A percentile compares a stretch with the other conserved stretches of the same genome.
Conservation (phyloP, 352 stramenopile genomes). For the Pilasporangium apinafurcum region DNA sequence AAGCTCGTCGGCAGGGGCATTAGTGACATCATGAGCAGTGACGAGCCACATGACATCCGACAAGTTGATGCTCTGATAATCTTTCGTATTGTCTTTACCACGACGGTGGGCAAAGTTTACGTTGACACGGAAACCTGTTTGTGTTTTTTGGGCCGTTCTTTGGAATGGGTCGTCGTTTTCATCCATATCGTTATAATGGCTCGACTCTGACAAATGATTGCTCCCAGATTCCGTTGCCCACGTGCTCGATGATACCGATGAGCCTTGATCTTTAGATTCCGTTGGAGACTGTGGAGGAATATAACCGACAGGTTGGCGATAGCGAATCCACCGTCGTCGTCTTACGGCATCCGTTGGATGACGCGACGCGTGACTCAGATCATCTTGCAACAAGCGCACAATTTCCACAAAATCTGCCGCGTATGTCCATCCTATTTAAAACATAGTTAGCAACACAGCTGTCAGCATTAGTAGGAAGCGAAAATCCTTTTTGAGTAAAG, state of each 20-base stretch:
- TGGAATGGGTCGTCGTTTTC: constrained; percentile 84
- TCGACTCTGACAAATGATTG: constrained; percentile 18
- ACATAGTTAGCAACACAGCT: not conserved
- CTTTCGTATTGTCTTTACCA: constrained; percentile 85
- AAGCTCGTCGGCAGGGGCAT: constrained; percentile 72
- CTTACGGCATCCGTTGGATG: constrained; percentile 75
- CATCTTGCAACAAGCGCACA: constrained; percentile 64
- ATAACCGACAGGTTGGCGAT: constrained; percentile 44
- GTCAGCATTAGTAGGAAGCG: not conserved
- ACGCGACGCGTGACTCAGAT: constrained; percentile 77
- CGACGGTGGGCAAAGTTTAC: constrained; percentile 79
- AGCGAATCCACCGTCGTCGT: constrained; percentile 76
- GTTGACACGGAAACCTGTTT: constrained; percentile 81
- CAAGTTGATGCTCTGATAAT: constrained; percentile 84
- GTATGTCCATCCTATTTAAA: constrained; percentile 61
- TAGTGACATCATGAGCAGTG: constrained; percentile 65
- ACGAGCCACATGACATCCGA: constrained; percentile 82
- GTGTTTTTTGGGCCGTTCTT: constrained; percentile 77
- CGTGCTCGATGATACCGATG: constrained; percentile 34
- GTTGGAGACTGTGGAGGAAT: constrained; percentile 33
- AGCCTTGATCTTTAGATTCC: constrained; percentile 36
- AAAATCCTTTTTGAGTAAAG: no score
- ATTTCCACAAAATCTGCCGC: constrained; percentile 76
- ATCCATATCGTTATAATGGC: constrained; percentile 27
- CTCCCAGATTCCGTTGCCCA: constrained; percentile 37